phyloP scores from a whole-genome alignment of 352 stramenopile species.

The Globisporangium polare region DNA sequence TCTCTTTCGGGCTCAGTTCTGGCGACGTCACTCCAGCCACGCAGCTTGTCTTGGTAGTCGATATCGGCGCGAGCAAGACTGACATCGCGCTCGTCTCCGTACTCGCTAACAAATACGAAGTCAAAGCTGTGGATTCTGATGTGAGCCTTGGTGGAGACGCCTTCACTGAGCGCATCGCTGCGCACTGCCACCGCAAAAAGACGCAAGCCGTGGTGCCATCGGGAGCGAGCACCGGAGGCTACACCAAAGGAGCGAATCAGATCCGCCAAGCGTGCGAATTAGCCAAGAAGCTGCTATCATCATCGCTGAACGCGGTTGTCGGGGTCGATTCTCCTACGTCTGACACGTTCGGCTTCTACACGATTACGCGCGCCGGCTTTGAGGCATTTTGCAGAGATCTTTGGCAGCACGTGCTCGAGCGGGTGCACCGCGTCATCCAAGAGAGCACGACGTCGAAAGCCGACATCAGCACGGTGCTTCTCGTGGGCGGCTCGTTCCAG shows the following conservation, averaged over 20 bases:
- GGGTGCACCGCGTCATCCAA: slow-evolving; percentile 21
- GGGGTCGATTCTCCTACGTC: slow-evolving; percentile 25
- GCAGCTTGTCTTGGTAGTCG: slow-evolving; percentile 5
- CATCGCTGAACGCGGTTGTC: slow-evolving; percentile 25
- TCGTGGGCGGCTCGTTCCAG: slow-evolving; percentile 28
- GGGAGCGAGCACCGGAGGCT: background rate
- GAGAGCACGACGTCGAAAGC: slow-evolving; percentile 19
- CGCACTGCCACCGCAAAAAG: slow-evolving; percentile 16
- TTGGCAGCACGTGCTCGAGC: slow-evolving; percentile 21
- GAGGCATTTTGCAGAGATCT: slow-evolving; percentile 30
- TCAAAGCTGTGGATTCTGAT: slow-evolving; percentile 13
- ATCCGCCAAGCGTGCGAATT: slow-evolving; percentile 32
- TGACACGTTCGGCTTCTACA: slow-evolving; percentile 22
- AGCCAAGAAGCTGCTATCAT: slow-evolving; percentile 42
- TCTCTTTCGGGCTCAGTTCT: slow-evolving; percentile 9
- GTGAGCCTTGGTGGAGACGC: slow-evolving; percentile 17
- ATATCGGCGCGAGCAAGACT: background rate
- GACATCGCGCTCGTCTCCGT: slow-evolving; percentile 25
- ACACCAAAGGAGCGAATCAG: slow-evolving; percentile 14
- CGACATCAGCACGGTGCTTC: slow-evolving; percentile 26
- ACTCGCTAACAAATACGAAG: background rate
- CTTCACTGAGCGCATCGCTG: slow-evolving; percentile 25
- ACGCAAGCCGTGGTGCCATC: background rate
- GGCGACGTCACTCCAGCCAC: background rate
- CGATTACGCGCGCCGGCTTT: slow-evolving; percentile 33